phyloP scores from a whole-genome alignment of 2,329 filamentous ascomycete genomes.

The Alternaria triticimaculans region DNA sequence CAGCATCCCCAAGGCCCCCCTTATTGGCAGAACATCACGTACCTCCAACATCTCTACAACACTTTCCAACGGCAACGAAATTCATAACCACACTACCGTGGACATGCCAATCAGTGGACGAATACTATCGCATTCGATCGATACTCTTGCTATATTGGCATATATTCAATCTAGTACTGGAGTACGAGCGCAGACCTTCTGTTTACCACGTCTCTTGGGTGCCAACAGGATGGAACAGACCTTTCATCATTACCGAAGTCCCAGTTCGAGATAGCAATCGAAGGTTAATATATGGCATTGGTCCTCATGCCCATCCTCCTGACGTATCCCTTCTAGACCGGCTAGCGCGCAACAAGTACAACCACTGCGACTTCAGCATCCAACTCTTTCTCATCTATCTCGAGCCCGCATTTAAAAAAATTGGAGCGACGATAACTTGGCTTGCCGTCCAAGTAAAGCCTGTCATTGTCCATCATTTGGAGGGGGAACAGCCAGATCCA shows the following conservation, averaged over 20 bases:
- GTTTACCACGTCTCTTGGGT: neutral
- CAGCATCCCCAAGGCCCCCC: neutral
- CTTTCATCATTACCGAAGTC: neutral
- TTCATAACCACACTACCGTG: neutral
- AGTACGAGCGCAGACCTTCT: neutral
- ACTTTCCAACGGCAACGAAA: neutral
- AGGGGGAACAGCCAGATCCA: neutral
- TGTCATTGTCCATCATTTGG: neutral
- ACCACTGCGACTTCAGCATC: conserved; percentile 9
- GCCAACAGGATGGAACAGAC: too few relatives aligned
- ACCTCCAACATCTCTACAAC: neutral
- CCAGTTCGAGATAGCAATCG: neutral
- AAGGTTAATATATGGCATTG: neutral
- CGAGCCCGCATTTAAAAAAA: neutral
- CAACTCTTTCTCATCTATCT: neutral
- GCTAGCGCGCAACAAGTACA: neutral
- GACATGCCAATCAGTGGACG: neutral
- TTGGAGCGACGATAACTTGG: neutral
- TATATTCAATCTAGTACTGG: conserved; percentile 5
- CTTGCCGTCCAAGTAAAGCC: neutral
- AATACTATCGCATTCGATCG: neutral
- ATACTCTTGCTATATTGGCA: conserved; percentile 7
- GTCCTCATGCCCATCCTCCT: neutral
- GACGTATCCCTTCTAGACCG: neutral
- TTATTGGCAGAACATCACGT: neutral